A percentile compares a stretch with the other conserved stretches of the same genome.
Conservation (phyloP, 1,284 basidiomycete genomes). For the Tilletia walkeri region DNA sequence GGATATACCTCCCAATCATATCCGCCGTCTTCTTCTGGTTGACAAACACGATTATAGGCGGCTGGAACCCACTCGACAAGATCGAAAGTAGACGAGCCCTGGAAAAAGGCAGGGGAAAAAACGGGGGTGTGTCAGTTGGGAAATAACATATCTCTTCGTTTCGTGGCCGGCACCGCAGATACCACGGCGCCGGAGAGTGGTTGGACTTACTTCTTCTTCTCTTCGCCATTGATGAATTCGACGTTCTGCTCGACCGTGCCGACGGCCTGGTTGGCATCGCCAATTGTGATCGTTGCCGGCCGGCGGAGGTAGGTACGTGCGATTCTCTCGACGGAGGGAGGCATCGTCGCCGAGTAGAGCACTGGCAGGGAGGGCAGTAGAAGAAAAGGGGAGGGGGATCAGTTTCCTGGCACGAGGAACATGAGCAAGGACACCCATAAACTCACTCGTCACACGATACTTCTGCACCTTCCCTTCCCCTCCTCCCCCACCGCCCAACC, state of each 20-base stretch:
- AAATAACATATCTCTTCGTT: neutral
- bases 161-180: no score
- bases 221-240: constrained; percentile 87
- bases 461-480: constrained; percentile 31
- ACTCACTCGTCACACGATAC: constrained; percentile 41
- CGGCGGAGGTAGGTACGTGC: constrained; percentile 88
- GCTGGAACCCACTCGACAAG: constrained; percentile 75
- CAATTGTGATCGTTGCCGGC: constrained; percentile 93
- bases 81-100: constrained; percentile 83
- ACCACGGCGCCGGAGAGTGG: neutral
- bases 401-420: neutral
- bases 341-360: constrained; percentile 99
- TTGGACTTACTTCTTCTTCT: constrained; percentile 81
- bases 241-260: constrained; percentile 96
- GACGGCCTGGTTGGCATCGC: constrained; percentile 93
- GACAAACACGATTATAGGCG: constrained; percentile 98
- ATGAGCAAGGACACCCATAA: neutral
- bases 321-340: constrained; percentile 86
- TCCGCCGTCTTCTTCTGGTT: constrained; percentile 99
- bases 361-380: constrained; percentile 52
- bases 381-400: constrained; percentile 38
- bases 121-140: neutral
- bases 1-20: constrained; percentile 86
- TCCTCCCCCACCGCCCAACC: constrained; percentile 32
- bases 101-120: constrained; percentile 12